A percentile compares a stretch with the other conserved stretches of the same genome.
Evolutionary conservation across 352 stramenopile species (phyloP).

Genomic region (Albugo candida): DNA sequence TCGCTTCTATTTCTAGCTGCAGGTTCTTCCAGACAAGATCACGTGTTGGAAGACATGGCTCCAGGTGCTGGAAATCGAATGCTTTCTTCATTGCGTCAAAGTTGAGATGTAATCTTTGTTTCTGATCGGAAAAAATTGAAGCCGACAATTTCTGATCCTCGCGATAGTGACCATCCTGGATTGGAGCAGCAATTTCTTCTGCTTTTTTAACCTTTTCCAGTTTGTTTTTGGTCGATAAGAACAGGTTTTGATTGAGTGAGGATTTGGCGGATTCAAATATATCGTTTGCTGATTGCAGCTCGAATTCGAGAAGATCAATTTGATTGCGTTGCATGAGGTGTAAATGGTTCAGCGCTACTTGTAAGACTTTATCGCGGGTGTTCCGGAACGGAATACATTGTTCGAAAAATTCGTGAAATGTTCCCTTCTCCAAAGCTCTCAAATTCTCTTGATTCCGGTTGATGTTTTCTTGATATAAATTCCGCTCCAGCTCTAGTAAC

Average conservation of each 20-base stretch:
- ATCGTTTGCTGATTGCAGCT: conserved; percentile 53
- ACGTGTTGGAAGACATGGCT: no score
- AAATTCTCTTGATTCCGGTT: conserved; percentile 30
- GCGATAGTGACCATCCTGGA: not conserved
- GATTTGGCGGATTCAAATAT: conserved; percentile 6
- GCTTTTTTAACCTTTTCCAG: not conserved
- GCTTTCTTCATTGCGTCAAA: not conserved
- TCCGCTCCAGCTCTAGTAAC: conserved; percentile 56
- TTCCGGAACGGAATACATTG: conserved; percentile 38
- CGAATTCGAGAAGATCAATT: conserved; percentile 39
- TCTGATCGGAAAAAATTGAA: not conserved
- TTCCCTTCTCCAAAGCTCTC: conserved; percentile 20
- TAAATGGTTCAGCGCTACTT: conserved; percentile 26
- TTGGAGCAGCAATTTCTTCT: not conserved
- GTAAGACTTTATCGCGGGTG: conserved; percentile 22
- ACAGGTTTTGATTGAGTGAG: not conserved
- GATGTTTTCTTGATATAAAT: conserved; percentile 73
- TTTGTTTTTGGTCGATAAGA: not conserved
- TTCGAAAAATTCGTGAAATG: conserved; percentile 35
- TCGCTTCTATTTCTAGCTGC: no score
- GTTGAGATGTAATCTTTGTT: conserved; percentile 1
- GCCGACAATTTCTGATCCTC: not conserved
- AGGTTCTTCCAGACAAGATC: no score
- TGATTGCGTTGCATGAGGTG: conserved; percentile 35
- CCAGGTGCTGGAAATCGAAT: no score